phyloP scores from a whole-genome alignment of 31 red algal species.

The Endocladia muricata region DNA sequence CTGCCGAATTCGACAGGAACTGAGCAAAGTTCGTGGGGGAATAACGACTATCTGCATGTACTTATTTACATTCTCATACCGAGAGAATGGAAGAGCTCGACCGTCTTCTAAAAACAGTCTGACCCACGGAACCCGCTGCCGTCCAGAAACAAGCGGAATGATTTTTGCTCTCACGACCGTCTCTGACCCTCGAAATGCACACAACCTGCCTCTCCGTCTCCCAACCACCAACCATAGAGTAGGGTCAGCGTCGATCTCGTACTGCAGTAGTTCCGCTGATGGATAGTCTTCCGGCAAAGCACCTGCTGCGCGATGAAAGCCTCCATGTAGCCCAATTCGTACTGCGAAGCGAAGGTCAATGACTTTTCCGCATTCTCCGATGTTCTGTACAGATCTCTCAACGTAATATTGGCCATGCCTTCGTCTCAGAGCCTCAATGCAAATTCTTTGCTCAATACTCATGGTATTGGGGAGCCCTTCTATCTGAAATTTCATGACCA shows the following conservation, averaged over 20 bases:
- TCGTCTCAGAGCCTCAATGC: constrained; percentile 16
- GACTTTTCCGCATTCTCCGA: constrained; percentile 23
- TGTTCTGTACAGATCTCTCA: constrained; percentile 12
- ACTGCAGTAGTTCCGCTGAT: constrained; percentile 30
- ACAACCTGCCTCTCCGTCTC: constrained; percentile 34
- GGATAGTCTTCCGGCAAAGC: constrained; percentile 7
- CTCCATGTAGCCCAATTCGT: background rate
- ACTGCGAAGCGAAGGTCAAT: constrained; percentile 25
- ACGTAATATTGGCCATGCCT: constrained; percentile 19
- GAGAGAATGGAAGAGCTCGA: constrained; percentile 24
- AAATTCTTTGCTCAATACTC: constrained; percentile 30
- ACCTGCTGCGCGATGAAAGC: background rate
- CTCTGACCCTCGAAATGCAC: background rate
- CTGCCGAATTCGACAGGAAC: background rate
- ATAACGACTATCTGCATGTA: constrained; percentile 38
- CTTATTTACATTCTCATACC: constrained; percentile 57
- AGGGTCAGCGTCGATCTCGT: constrained; percentile 65
- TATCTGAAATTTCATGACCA: constrained; percentile 5
- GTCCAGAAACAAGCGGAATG: constrained; percentile 33
- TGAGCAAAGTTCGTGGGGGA: constrained; percentile 31
- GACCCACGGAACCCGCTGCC: constrained; percentile 31
- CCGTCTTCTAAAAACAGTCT: constrained; percentile 45
- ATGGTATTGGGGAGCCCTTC: background rate
- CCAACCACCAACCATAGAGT: constrained; percentile 47
- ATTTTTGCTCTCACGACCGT: constrained; percentile 11